Evolutionary conservation across 139 green algal genomes (phyloP).

Genomic region (Chara braunii): DNA sequence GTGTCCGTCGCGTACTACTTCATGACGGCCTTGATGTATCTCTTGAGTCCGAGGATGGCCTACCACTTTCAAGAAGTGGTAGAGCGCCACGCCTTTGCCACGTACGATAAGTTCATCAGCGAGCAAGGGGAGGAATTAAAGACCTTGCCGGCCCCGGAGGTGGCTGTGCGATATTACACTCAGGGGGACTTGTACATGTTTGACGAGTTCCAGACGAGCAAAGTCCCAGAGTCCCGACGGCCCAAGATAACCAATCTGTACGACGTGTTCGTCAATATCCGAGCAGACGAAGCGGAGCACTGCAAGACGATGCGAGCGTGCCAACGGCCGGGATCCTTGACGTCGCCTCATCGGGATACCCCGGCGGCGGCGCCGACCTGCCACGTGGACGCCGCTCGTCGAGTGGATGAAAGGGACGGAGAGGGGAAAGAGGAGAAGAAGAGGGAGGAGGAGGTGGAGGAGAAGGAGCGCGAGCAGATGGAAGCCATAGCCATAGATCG

Average conservation of each 20-base stretch:
- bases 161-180: constrained; percentile 38
- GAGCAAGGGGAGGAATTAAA: constrained; percentile 37
- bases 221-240: constrained; percentile 3
- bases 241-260: constrained; percentile 40
- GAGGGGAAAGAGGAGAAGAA: not conserved
- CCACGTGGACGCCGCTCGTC: not conserved
- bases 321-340: constrained; percentile 27
- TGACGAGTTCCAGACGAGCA: constrained; percentile 42
- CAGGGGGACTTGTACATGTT: constrained; percentile 44
- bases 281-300: constrained; percentile 52
- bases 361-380: constrained; percentile 3
- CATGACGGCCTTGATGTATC: constrained; percentile 30
- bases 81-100: constrained; percentile 46
- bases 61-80: constrained; percentile 49
- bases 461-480: no score
- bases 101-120: constrained; percentile 47
- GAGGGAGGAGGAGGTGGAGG: no score
- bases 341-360: constrained; percentile 5
- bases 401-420: no score
- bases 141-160: constrained; percentile 13
- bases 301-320: constrained; percentile 51
- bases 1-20: constrained; percentile 46
- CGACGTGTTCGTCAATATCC: constrained; percentile 49
- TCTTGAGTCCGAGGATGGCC: constrained; percentile 44
- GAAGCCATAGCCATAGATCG: no score